Percentiles rank a stretch among this genome's conserved stretches.
These are phyloP conservation scores for Lipomyces lipofer DNA, from an alignment of 805 yeast species.

Conservation along the genomic window DNA sequence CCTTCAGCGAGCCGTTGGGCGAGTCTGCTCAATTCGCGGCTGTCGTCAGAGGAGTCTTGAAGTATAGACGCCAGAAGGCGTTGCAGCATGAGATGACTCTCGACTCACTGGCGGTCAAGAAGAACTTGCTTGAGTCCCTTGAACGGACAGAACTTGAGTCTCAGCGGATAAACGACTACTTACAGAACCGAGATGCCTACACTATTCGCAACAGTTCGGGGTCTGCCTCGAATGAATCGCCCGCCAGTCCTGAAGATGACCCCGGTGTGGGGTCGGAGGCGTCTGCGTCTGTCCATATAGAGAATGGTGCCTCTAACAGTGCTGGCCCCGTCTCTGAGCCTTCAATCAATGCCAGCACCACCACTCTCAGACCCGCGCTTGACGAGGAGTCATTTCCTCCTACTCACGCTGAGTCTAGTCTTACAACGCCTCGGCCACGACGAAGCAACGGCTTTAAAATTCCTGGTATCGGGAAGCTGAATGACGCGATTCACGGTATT, in stretches of 20 bases:
- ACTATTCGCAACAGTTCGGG: not conserved
- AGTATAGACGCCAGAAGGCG: constrained; percentile 60
- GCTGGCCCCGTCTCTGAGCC: constrained; percentile 1
- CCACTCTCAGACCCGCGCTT: not conserved
- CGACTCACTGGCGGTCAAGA: constrained; percentile 43
- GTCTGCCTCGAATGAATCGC: not conserved
- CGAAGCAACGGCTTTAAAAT: constrained; percentile 49
- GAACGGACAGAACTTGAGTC: constrained; percentile 50
- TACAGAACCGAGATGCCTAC: constrained; percentile 18
- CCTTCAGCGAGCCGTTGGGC: constrained; percentile 66
- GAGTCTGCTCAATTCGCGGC: constrained; percentile 68
- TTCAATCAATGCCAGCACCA: not conserved
- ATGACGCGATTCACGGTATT: constrained; percentile 56
- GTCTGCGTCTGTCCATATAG: constrained; percentile 6
- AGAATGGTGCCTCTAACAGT: not conserved
- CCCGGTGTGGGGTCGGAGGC: constrained; percentile 5
- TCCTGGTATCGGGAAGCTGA: constrained; percentile 55
- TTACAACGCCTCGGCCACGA: constrained; percentile 30
- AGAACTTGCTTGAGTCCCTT: constrained; percentile 40
- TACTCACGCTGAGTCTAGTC: constrained; percentile 28
- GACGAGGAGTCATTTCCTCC: constrained; percentile 32
- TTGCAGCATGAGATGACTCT: constrained; percentile 52
- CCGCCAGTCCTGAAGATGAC: constrained; percentile 7
- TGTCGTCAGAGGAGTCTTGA: constrained; percentile 57
- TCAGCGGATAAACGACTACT: constrained; percentile 43